Conservation (phyloP, 208 protist genomes). For the Leishmania major region DNA sequence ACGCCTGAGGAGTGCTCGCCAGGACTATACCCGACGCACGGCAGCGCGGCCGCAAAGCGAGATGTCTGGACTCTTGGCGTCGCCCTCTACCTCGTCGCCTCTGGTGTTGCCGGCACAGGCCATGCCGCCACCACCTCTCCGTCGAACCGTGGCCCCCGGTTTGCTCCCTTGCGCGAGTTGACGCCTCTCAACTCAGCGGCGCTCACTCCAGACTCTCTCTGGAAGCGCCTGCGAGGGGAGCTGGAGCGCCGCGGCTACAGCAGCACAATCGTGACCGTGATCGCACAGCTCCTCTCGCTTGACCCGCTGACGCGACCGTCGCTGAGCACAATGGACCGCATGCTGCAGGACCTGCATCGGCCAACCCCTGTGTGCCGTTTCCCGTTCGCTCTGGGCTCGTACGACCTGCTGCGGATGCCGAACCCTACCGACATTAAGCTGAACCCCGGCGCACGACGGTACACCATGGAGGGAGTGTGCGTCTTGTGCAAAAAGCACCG, state of each 20-base stretch:
- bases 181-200: constrained; percentile 59
- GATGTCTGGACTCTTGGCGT: constrained; percentile 68
- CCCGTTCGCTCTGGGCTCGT: constrained; percentile 70
- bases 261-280: constrained; percentile 43
- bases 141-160: neutral
- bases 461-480: constrained; percentile 52
- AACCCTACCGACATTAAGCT: constrained; percentile 40
- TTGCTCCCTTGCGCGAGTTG: constrained; percentile 1
- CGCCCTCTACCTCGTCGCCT: constrained; percentile 49
- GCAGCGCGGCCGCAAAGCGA: constrained; percentile 26
- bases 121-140: constrained; percentile 6
- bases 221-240: constrained; percentile 41
- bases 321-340: constrained; percentile 36
- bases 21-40: neutral
- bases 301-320: constrained; percentile 68
- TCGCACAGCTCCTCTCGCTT: constrained; percentile 63
- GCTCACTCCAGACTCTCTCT: constrained; percentile 52
- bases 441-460: constrained; percentile 49
- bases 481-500: constrained; percentile 48
- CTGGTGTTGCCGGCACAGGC: constrained; percentile 25
- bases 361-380: constrained; percentile 65
- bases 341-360: constrained; percentile 67
- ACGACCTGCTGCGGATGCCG: constrained; percentile 55
- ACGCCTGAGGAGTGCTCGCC: constrained; percentile 28
- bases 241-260: constrained; percentile 56